These are phyloP conservation scores for Annulohypoxylon nitens DNA, from an alignment of 495 filamentous ascomycete genomes.

Conservation along the genomic window DNA sequence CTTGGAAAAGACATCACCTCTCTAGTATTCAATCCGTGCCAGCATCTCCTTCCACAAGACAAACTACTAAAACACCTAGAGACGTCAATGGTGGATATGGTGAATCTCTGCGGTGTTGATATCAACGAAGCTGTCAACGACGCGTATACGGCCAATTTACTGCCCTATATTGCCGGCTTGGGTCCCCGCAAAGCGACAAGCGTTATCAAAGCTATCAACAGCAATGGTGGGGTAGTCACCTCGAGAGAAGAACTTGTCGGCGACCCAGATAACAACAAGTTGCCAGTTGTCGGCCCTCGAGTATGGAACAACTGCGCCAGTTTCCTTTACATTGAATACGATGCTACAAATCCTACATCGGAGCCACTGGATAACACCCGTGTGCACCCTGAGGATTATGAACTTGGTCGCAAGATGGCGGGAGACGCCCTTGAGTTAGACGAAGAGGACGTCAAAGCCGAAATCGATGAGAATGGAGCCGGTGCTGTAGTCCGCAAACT, in stretches of 20 bases:
- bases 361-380: constrained; percentile 97
- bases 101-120: constrained; percentile 94
- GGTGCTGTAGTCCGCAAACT: constrained; percentile 93
- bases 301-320: constrained; percentile 98
- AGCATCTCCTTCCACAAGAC: constrained; percentile 87
- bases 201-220: constrained; percentile 89
- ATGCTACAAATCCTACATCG: constrained; percentile 78
- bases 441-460: constrained; percentile 96
- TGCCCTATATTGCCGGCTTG: constrained; percentile 92
- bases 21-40: constrained; percentile 87
- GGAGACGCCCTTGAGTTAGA: constrained; percentile 96
- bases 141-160: constrained; percentile 81
- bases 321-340: constrained; percentile 90
- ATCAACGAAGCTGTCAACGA: constrained; percentile 90
- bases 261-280: constrained; percentile 78
- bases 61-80: constrained; percentile 88
- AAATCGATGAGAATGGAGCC: constrained; percentile 86
- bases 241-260: constrained; percentile 89
- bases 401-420: constrained; percentile 96
- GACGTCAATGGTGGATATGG: constrained; percentile 96
- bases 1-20: constrained; percentile 89
- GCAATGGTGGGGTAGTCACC: constrained; percentile 85
- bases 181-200: constrained; percentile 92
- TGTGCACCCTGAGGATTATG: constrained; percentile 98
- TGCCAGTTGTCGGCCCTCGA: constrained; percentile 85